These are phyloP conservation scores for Limonium bicolor DNA, from an alignment of 148 eudicot genomes.

Conservation along the genomic window DNA sequence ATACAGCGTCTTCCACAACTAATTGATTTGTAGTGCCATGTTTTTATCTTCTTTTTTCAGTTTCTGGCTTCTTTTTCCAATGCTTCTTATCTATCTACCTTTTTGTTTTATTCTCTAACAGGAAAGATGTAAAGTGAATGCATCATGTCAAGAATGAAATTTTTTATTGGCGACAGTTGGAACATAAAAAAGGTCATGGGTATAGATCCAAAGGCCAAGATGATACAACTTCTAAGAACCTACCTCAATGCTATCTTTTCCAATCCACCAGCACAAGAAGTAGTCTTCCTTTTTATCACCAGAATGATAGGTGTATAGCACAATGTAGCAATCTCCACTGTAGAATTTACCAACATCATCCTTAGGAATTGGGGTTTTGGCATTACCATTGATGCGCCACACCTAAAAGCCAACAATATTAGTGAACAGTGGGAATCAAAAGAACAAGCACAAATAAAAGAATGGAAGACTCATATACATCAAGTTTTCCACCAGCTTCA, in stretches of 20 bases:
- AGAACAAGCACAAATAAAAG: background rate
- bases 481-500: conserved; percentile 75
- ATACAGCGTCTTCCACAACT: too few relatives aligned
- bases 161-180: too few relatives aligned
- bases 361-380: conserved; percentile 66
- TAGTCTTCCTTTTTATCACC: conserved; percentile 94
- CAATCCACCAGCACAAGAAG: conserved; percentile 98
- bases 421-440: background rate
- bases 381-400: conserved; percentile 86
- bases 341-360: conserved; percentile 93
- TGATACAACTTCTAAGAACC: background rate
- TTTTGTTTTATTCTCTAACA: background rate
- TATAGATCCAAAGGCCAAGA: too few relatives aligned
- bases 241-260: conserved; percentile 96
- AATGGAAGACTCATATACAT: conserved; percentile 25
- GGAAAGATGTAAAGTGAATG: background rate
- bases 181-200: too few relatives aligned
- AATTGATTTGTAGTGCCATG: background rate
- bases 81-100: background rate
- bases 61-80: background rate
- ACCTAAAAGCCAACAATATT: conserved; percentile 34
- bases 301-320: conserved; percentile 79
- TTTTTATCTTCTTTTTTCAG: background rate
- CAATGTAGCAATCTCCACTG: conserved; percentile 93
- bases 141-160: background rate